Base-by-base conservation (phyloP, 2,329 filamentous ascomycete species). In the Trichoderma lentiforme region DNA sequence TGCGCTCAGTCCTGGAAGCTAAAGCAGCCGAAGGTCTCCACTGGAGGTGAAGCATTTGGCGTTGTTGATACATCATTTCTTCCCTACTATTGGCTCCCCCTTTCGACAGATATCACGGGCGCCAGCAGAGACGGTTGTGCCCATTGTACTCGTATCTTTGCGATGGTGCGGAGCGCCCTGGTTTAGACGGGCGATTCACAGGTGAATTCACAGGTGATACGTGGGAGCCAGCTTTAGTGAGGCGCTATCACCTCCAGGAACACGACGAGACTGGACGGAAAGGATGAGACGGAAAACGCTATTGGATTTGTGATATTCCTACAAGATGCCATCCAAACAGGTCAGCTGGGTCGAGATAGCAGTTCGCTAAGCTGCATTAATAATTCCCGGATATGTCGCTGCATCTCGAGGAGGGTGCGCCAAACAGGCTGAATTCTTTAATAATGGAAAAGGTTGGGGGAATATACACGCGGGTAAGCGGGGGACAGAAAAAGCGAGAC, bases 1-100 rank as follows among this genome's bases (percentile, higher is more conserved):
- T 92, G 72, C 87, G 90, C 74, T 88, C 90, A 64, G 84, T 86
- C 15, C 83, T 92, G 78, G 86, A 90, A 74, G 78, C 81, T 56
- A 89, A 89, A 76, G 80, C 90, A 36, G 81, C 82, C 30, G 80
- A 81, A 26, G 86, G 88, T 77, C 82, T 90, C 39, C 82, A 88
- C 76, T 91, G 88, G 88, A 89, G 89, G 80, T 87, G 80, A 84
- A 61, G 58, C 36, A 51, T 57, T 15, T 26, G 32, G 36, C 30
- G 51, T 28, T 43, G 67, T 28, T 24, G 57, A 70, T 61, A 70
- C 57, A 60, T 32, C 69, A 60, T 53, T 66, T 39, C 43, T 62
- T 66, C 24, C n/a, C 32, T 61, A 62, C 32, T 28, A 36, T 34
- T 39, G 64, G 64, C 53, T 21, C 24, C 34, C 39, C 64, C 18